Base-by-base conservation (phyloP, 2,329 filamentous ascomycete species). In the Myotisia sp. region DNA sequence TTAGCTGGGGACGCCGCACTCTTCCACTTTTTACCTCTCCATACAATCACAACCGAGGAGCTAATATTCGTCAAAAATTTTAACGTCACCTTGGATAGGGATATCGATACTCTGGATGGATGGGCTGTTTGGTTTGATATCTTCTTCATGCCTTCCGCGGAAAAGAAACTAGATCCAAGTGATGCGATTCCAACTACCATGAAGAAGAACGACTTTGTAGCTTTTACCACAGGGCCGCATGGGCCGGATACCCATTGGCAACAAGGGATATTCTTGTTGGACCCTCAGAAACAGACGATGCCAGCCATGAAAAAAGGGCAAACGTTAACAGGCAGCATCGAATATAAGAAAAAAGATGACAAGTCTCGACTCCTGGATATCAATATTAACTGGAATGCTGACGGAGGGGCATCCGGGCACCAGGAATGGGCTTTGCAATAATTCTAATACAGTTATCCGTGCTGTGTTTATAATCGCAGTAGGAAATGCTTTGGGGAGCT, bases 61-160 rank as follows among this genome's bases (percentile, higher is more conserved):
- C 65, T 94, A 12, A 69, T 72, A 10, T 94, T 94, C 60, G 71
- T 71, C 29, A 71, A 74, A 6, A 59, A 69, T 3, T 92, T 84
- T 63, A 53, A 68, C 36, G 68, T 75, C 6, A 68, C 63, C 10
- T 51, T 90, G 4, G 67, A 64, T 1, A 60, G 68, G 28, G 70
- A 79, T 40, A 63, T 78, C 36, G 74, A 80, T 39, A 62, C 66
- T 2, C 62, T 94, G n/a, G 84, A 94, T 51, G 87, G 83, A 3
- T 92, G 85, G 55, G 67, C 84, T 9, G 70, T 93, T 45, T 94
- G 86, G 83, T 94, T 94, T 53, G 87, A 95, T 54, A 87, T 79
- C 16, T 90, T 90, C 64, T 94, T 94, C 59, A 71, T 79, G 44
- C 73, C 76, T 6, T 69, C 70, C 0, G 62, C 68, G 22, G 59